A percentile compares a stretch with the other conserved stretches of the same genome.
Evolutionary conservation across 1,284 basidiomycete genomes (phyloP).

Genomic region (Cystobasidiaceae sp.): DNA sequence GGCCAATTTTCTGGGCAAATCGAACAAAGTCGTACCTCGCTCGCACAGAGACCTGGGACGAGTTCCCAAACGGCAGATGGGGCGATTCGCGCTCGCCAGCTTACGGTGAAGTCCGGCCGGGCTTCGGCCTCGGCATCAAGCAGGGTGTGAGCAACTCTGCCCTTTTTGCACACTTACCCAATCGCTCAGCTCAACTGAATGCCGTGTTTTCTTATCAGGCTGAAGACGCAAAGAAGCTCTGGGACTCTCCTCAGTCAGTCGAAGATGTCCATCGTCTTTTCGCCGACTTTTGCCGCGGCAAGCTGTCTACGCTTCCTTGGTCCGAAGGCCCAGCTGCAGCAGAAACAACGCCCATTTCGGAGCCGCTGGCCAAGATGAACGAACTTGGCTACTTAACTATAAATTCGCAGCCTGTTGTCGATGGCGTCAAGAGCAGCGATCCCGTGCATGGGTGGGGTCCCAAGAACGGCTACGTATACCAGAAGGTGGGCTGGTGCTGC

Average conservation of each 20-base stretch:
- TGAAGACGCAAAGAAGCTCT: constrained; percentile 63
- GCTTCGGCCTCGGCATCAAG: constrained; percentile 46
- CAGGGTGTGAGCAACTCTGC: constrained; percentile 37
- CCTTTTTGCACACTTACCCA: neutral
- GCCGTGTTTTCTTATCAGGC: constrained; percentile 50
- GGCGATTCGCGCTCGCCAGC: constrained; percentile 50
- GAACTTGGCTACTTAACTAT: constrained; percentile 85
- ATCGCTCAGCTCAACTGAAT: constrained; percentile 40
- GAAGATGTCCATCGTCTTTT: constrained; percentile 76
- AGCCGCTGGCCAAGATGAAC: constrained; percentile 72
- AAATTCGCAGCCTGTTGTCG: constrained; percentile 90
- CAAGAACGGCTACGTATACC: constrained; percentile 50
- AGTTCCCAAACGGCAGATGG: constrained; percentile 51
- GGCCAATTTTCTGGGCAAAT: constrained; percentile 95
- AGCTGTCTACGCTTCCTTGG: constrained; percentile 75
- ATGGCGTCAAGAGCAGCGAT: constrained; percentile 65
- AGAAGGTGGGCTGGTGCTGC: constrained; percentile 42
- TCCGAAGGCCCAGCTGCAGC: constrained; percentile 75
- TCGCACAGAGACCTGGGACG: constrained; percentile 54
- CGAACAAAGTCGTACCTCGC: constrained; percentile 83
- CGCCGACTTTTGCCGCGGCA: constrained; percentile 59
- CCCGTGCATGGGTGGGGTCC: constrained; percentile 54
- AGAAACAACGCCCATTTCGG: constrained; percentile 78
- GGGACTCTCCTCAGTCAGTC: constrained; percentile 69
- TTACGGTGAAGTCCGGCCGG: constrained; percentile 47